Conservation (phyloP, 2,329 filamentous ascomycete genomes). For the Ophiocordyceps polyrhachis-furcata region DNA sequence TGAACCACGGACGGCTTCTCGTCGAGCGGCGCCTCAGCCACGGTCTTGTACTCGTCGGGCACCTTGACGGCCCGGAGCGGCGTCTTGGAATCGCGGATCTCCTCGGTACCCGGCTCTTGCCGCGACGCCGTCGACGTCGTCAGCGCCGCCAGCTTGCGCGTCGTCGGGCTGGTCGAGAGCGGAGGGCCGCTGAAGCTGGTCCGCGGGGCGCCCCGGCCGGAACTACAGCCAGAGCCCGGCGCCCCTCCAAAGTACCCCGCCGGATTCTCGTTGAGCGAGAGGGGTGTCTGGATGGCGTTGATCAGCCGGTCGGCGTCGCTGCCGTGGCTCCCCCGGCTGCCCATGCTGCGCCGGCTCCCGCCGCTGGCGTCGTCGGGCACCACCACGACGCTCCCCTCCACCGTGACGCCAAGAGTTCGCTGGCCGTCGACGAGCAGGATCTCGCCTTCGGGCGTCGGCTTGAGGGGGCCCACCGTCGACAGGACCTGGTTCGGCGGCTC, state of each 20-base stretch:
- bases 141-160: background rate
- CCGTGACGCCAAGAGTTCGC: constrained; percentile 8
- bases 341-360: constrained; percentile 15
- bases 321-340: constrained; percentile 24
- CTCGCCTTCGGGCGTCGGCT: constrained; percentile 26
- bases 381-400: constrained; percentile 2
- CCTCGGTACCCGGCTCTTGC: constrained; percentile 15
- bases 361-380: constrained; percentile 5
- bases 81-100: constrained; percentile 24
- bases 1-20: constrained; percentile 18
- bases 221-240: constrained; percentile 4
- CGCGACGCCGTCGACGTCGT: constrained; percentile 1
- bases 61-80: constrained; percentile 28
- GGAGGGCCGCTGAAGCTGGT: constrained; percentile 1
- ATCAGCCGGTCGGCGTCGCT: constrained; percentile 55
- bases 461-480: constrained; percentile 8
- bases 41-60: constrained; percentile 24
- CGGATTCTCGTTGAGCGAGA: constrained; percentile 21
- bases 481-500: constrained; percentile 3
- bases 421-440: constrained; percentile 40
- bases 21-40: constrained; percentile 11
- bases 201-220: constrained; percentile 2
- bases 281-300: constrained; percentile 48
- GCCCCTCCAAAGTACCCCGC: constrained; percentile 10
- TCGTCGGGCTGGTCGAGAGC: constrained; percentile 5